Evolutionary conservation across 805 yeast species (phyloP).

Genomic region (Lipomyces kockii): DNA sequence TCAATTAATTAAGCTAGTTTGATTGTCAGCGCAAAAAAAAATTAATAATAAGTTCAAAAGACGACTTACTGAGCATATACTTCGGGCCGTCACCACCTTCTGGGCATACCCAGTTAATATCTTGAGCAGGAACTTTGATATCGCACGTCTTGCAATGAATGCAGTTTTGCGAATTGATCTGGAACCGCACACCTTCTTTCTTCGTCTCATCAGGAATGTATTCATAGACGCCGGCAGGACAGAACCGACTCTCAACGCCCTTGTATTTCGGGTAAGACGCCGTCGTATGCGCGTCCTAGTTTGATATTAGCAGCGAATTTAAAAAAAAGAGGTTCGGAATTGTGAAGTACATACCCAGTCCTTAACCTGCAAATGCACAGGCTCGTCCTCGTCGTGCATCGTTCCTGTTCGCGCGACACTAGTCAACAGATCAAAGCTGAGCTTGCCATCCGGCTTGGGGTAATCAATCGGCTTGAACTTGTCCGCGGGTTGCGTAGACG

Average conservation of each 20-base stretch:
- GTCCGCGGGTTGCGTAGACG: conserved; percentile 68
- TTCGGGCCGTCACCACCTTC: conserved; percentile 99
- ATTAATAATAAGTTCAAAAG: no score
- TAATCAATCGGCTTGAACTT: conserved; percentile 74
- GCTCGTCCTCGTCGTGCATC: conserved; percentile 91
- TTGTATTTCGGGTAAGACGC: conserved; percentile 72
- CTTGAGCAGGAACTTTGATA: conserved; percentile 93
- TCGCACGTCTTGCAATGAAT: conserved; percentile 95
- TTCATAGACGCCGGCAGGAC: conserved; percentile 99
- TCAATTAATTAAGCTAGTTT: no score
- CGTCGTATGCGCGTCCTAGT: conserved; percentile 63
- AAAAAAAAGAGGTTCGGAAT: neutral
- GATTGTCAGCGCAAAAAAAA: no score
- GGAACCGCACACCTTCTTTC: conserved; percentile 74
- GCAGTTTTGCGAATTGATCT: conserved; percentile 95
- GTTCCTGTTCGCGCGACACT: conserved; percentile 98
- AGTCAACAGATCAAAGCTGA: conserved; percentile 89
- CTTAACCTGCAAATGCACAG: conserved; percentile 72
- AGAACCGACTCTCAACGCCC: conserved; percentile 90
- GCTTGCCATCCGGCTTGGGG: conserved; percentile 94
- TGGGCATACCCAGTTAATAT: conserved; percentile 95
- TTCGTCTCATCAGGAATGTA: conserved; percentile 69
- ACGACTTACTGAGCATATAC: conserved; percentile 48
- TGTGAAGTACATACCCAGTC: conserved; percentile 37
- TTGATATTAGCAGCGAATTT: neutral